A percentile compares a stretch with the other conserved stretches of the same genome.
Evolutionary conservation across 148 eudicot genomes (phyloP).

Genomic region (Salicornia ramosissima): DNA sequence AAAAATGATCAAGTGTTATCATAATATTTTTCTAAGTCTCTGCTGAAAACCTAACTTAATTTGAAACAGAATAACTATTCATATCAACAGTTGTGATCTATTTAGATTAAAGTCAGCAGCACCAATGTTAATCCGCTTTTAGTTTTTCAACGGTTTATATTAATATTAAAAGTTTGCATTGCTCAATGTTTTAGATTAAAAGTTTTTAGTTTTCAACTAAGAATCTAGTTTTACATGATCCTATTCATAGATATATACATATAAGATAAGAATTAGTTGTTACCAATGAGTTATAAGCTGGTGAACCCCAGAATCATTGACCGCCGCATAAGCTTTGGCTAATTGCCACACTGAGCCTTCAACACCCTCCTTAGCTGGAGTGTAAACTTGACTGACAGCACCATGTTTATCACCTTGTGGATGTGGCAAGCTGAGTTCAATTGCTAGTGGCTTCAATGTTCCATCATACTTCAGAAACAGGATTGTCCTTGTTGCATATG

Average conservation of each 20-base stretch:
- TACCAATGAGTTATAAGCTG: slow-evolving; percentile 96
- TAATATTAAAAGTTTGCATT: too few relatives aligned
- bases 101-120: too few relatives aligned
- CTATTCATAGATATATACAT: neutral
- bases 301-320: slow-evolving; percentile 89
- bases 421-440: slow-evolving; percentile 79
- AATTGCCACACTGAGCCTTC: slow-evolving; percentile 78
- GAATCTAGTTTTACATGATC: too few relatives aligned
- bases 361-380: slow-evolving; percentile 56
- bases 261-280: neutral
- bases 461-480: slow-evolving; percentile 72
- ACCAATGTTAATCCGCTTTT: too few relatives aligned
- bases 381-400: slow-evolving; percentile 58
- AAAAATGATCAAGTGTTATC: neutral
- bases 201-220: too few relatives aligned
- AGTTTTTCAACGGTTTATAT: too few relatives aligned
- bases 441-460: slow-evolving; percentile 75
- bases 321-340: slow-evolving; percentile 86
- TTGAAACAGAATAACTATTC: too few relatives aligned
- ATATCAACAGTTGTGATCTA: too few relatives aligned
- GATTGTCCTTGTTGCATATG: slow-evolving; percentile 70
- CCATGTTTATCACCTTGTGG: slow-evolving; percentile 59
- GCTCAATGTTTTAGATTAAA: too few relatives aligned
- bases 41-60: too few relatives aligned
- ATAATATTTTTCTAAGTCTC: too few relatives aligned